phyloP scores from a whole-genome alignment of 2,329 filamentous ascomycete genomes.

The Pseudogymnoascus sp. region DNA sequence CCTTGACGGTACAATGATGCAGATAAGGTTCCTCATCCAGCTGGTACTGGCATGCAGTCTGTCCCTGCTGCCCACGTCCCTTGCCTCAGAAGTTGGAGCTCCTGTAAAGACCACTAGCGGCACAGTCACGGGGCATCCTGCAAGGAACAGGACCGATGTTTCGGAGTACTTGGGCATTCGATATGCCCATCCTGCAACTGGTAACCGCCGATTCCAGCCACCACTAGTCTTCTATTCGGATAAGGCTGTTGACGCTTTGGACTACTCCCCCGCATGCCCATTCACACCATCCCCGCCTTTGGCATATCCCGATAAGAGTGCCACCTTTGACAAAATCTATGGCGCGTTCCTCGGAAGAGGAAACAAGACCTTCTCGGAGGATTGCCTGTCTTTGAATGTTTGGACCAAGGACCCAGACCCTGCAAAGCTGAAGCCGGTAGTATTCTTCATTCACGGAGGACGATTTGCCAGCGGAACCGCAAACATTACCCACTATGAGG shows the following conservation, averaged over 20 bases:
- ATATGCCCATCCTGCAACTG: slow-evolving; percentile 11
- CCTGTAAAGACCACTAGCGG: slow-evolving; percentile 10
- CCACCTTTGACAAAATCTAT: slow-evolving; percentile 12
- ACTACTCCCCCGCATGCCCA: background rate
- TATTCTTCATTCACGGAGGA: slow-evolving; percentile 41
- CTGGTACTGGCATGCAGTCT: background rate
- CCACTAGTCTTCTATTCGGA: background rate
- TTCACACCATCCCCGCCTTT: background rate
- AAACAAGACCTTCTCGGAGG: slow-evolving; percentile 23
- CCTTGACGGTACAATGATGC: background rate
- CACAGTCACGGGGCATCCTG: slow-evolving; percentile 4
- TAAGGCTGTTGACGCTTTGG: background rate
- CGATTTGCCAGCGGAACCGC: slow-evolving; percentile 34
- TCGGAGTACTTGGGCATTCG: slow-evolving; percentile 12
- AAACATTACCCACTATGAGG: slow-evolving; percentile 34
- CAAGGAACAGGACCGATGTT: slow-evolving; percentile 8
- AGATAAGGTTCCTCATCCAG: background rate
- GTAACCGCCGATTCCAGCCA: slow-evolving; percentile 9
- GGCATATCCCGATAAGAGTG: slow-evolving; percentile 13
- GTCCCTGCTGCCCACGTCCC: background rate
- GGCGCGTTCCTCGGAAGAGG: slow-evolving; percentile 12
- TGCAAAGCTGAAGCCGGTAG: slow-evolving; percentile 33
- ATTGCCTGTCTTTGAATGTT: slow-evolving; percentile 34
- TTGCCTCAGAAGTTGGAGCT: background rate
- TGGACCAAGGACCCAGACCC: slow-evolving; percentile 31